These are phyloP conservation scores for Truncatella angustata DNA, from an alignment of 2,329 filamentous ascomycete genomes.

Conservation along the genomic window DNA sequence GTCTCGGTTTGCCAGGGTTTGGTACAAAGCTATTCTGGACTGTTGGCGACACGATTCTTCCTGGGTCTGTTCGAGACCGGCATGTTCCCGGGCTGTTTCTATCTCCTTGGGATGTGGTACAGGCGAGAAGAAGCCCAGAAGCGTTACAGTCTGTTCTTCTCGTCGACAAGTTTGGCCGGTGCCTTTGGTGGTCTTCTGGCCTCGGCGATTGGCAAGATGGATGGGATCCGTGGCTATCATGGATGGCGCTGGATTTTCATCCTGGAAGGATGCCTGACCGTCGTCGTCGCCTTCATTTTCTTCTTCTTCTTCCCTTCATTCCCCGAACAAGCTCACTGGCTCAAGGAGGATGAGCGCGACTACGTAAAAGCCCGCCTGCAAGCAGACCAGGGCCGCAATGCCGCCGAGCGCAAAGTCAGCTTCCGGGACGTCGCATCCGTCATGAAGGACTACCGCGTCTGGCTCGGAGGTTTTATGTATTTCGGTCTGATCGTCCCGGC, in stretches of 20 bases:
- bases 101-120: constrained; percentile 82
- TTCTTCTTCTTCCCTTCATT: constrained; percentile 73
- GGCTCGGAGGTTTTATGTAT: constrained; percentile 77
- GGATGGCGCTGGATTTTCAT: constrained; percentile 72
- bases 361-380: constrained; percentile 66
- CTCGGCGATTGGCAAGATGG: constrained; percentile 86
- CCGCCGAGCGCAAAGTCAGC: constrained; percentile 60
- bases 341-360: constrained; percentile 64
- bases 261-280: constrained; percentile 40
- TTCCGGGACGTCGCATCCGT: constrained; percentile 58
- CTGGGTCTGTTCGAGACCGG: constrained; percentile 74
- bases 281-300: constrained; percentile 45
- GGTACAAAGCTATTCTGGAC: constrained; percentile 71
- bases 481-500: constrained; percentile 76
- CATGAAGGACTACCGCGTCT: constrained; percentile 72
- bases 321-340: constrained; percentile 72
- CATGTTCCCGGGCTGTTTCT: constrained; percentile 72
- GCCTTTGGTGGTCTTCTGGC: constrained; percentile 87
- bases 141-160: constrained; percentile 93
- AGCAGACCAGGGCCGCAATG: constrained; percentile 67
- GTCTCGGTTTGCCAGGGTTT: constrained; percentile 75
- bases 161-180: constrained; percentile 73
- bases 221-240: constrained; percentile 62
- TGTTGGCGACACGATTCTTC: constrained; percentile 82
- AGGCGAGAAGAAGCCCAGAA: constrained; percentile 83